Conservation (phyloP, 805 yeast species). For the Priceomyces castillae region DNA sequence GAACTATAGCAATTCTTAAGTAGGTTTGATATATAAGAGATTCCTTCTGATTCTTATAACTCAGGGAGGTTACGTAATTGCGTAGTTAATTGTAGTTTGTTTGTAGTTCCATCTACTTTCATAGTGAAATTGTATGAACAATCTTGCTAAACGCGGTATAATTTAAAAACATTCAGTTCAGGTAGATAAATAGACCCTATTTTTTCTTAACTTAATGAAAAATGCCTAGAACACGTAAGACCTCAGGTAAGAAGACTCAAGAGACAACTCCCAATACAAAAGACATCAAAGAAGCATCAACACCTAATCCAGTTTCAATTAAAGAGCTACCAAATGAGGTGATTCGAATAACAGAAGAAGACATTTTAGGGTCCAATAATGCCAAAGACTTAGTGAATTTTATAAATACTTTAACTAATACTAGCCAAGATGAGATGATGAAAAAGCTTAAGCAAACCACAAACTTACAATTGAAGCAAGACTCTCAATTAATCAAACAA, state of each 20-base stretch:
- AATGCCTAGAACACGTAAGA: constrained; percentile 11
- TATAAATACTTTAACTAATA: constrained; percentile 28
- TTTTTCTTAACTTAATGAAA: not conserved
- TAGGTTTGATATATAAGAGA: no score
- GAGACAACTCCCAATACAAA: constrained; percentile 1
- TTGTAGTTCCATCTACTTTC: not conserved
- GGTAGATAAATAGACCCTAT: not conserved
- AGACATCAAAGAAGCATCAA: constrained; percentile 1
- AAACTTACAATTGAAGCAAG: constrained; percentile 15
- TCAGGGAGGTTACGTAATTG: no score
- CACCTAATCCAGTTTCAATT: not conserved
- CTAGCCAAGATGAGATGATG: constrained; percentile 33
- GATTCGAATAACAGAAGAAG: constrained; percentile 25
- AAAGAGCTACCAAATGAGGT: not conserved
- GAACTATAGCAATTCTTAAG: no score
- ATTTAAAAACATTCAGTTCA: not conserved
- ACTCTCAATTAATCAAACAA: constrained; percentile 21
- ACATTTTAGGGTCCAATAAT: constrained; percentile 26
- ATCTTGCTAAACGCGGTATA: not conserved
- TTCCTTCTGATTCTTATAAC: no score
- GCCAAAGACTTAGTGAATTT: constrained; percentile 27
- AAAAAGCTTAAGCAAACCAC: constrained; percentile 21
- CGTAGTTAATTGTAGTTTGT: not conserved
- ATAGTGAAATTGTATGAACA: not conserved
- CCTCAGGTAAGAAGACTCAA: constrained; percentile 2